Evolutionary conservation across 225 moss, liverwort and hornwort species (phyloP), one percentile per base, ranked within the genome.

Genomic region (Bryoerythrophyllum caledonicum): DNA sequence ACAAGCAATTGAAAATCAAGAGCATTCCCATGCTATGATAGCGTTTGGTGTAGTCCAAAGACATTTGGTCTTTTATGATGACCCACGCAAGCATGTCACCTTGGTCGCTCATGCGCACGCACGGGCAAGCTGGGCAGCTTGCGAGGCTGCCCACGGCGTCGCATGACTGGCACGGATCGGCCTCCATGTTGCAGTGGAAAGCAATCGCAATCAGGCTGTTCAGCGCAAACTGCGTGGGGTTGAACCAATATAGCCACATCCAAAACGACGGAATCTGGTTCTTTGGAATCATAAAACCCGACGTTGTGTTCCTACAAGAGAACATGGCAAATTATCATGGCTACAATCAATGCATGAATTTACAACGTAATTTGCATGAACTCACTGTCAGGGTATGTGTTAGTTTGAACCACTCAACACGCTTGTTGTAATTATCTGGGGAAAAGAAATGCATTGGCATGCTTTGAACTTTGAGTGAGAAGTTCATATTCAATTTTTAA

Each of bases 171-270:
- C 92, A 94, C 0, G 83, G 91, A 0, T 86, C 86, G 74, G 66
- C 46, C 1, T 79, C 65, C 14, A 87, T 71, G 63, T 96, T 85
- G 37, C 94, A 96, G 30, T 92, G 67, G 73, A 91, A 96, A 2
- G 87, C 91, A 4, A 96, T 85, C 55, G 92, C 67, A 0, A 67
- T 82, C 15, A 96, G 73, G 37, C 87, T 92, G 55, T 92, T 97
- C 32, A 94, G 64, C 4, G 91, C 87, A n/a, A 86, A 91, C 38
- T 89, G 90, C 0, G 94, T 94, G 14, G 94, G 94, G 44, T 97
- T 94, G 0, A 87, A 67, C 91, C 94, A 94, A 58, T 97, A 96
- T 24, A 94, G 77, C 92, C 94, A 94, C 34, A 97, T 94, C 94
- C 94, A 92, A 21, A 94, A 94, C 19, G 77, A 85, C 0, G 91